Evolutionary conservation across 2,329 filamentous ascomycete species (phyloP).

Genomic region (Hypoxylon sp.): DNA sequence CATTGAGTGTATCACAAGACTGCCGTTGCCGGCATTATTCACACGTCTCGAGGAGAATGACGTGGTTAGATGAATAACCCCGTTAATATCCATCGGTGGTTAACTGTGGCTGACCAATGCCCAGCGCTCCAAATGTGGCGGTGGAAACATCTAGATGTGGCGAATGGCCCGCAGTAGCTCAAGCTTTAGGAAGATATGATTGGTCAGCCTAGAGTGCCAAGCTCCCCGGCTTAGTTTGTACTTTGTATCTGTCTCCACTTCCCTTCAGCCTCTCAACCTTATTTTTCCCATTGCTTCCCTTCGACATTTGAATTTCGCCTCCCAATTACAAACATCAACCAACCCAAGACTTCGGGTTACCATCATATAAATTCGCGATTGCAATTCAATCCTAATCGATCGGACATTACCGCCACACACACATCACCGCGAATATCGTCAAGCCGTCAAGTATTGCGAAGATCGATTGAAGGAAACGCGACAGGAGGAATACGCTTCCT

Average conservation of each 20-base stretch:
- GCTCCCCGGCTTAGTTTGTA: conserved; percentile 8
- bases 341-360: not conserved
- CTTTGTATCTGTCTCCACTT: conserved; percentile 24
- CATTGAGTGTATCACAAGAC: not conserved
- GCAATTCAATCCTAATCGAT: not conserved
- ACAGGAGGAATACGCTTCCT: conserved; percentile 9
- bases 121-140: conserved; percentile 23
- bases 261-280: conserved; percentile 31
- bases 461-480: conserved; percentile 1
- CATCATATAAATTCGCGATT: conserved; percentile 6
- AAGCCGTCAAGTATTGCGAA: conserved; percentile 1
- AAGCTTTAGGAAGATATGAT: not conserved
- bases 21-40: not conserved
- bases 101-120: conserved; percentile 26
- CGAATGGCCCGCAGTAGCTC: conserved; percentile 23
- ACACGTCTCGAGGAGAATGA: conserved; percentile 1
- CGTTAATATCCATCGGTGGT: not conserved
- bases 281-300: conserved; percentile 24
- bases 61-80: conserved; percentile 11
- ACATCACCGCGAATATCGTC: not conserved
- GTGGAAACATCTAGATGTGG: conserved; percentile 45
- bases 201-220: conserved; percentile 37
- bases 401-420: not conserved
- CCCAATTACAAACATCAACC: conserved; percentile 21
- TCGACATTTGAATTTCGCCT: conserved; percentile 28